Conservation (phyloP, 2,329 filamentous ascomycete species). For the Epichloe gansuensis region DNA sequence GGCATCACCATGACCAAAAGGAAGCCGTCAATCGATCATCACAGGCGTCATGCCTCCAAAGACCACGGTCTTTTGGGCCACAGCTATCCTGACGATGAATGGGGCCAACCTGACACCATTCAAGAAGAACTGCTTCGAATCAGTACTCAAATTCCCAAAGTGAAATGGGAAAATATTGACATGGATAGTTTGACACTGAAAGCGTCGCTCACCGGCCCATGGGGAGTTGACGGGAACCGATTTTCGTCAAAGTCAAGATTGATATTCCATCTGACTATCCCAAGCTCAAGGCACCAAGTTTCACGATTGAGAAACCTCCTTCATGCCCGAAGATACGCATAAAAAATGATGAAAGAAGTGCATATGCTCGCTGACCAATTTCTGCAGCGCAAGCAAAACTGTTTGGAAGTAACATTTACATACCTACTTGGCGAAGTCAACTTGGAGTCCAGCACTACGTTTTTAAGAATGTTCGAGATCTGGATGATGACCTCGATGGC, state of each 20-base stretch:
- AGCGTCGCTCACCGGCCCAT: constrained; percentile 53
- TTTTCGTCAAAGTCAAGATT: constrained; percentile 51
- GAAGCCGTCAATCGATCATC: constrained; percentile 29
- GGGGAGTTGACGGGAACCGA: constrained; percentile 45
- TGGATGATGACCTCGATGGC: constrained; percentile 44
- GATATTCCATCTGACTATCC: constrained; percentile 49
- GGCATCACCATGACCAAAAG: constrained; percentile 52
- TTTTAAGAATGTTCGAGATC: constrained; percentile 52
- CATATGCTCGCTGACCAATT: constrained; percentile 44
- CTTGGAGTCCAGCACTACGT: constrained; percentile 45
- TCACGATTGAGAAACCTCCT: constrained; percentile 47
- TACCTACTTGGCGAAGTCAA: constrained; percentile 53
- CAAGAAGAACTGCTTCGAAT: constrained; percentile 55
- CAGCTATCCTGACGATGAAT: constrained; percentile 41
- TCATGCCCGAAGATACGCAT: constrained; percentile 46
- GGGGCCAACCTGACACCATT: constrained; percentile 49
- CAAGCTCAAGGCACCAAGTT: constrained; percentile 43
- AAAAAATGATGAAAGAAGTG: constrained; percentile 40
- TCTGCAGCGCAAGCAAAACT: constrained; percentile 46
- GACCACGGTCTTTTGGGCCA: constrained; percentile 40
- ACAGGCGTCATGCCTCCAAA: constrained; percentile 36
- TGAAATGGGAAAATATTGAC: constrained; percentile 52
- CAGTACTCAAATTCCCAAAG: constrained; percentile 48
- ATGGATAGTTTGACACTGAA: constrained; percentile 47
- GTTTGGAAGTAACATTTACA: constrained; percentile 47